A percentile compares a stretch with the other conserved stretches of the same genome.
Evolutionary conservation across 352 stramenopile genomes (phyloP).

Genomic region (Albugo candida): DNA sequence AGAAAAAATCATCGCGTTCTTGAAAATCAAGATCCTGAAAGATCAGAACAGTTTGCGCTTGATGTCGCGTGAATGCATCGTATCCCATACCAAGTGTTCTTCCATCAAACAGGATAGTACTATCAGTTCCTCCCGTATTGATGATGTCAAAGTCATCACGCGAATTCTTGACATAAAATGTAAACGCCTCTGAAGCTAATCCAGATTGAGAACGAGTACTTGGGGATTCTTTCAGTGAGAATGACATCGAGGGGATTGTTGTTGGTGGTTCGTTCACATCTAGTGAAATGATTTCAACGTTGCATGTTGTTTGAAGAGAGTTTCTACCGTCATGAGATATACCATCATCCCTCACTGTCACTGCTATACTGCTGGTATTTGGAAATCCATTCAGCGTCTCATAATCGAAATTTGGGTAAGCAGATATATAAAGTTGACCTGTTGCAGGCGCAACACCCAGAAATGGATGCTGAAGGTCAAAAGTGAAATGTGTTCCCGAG

Average conservation of each 20-base stretch:
- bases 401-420: slow-evolving; percentile 11
- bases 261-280: slow-evolving; percentile 14
- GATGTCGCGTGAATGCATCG: slow-evolving; percentile 11
- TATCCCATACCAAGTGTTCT: slow-evolving; percentile 14
- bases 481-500: slow-evolving; percentile 9
- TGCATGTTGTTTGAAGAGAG: slow-evolving; percentile 5
- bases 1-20: slow-evolving; percentile 13
- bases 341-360: slow-evolving; percentile 12
- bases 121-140: slow-evolving; percentile 4
- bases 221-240: slow-evolving; percentile 9
- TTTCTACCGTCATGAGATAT: slow-evolving; percentile 10
- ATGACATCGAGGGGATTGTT: neutral
- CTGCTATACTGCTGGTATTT: slow-evolving; percentile 6
- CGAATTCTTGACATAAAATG: slow-evolving; percentile 5
- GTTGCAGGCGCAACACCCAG: slow-evolving; percentile 3
- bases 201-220: no score
- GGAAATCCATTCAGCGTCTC: slow-evolving; percentile 1
- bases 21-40: slow-evolving; percentile 3
- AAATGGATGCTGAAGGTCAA: slow-evolving; percentile 11
- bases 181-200: neutral
- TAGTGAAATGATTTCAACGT: slow-evolving; percentile 2
- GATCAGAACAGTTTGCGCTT: slow-evolving; percentile 9
- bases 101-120: slow-evolving; percentile 4
- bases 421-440: slow-evolving; percentile 9
- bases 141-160: slow-evolving; percentile 9